Evolutionary conservation across 371 early-diverging fungal genomes (phyloP).

Genomic region (Dinochytrium kinnereticum): DNA sequence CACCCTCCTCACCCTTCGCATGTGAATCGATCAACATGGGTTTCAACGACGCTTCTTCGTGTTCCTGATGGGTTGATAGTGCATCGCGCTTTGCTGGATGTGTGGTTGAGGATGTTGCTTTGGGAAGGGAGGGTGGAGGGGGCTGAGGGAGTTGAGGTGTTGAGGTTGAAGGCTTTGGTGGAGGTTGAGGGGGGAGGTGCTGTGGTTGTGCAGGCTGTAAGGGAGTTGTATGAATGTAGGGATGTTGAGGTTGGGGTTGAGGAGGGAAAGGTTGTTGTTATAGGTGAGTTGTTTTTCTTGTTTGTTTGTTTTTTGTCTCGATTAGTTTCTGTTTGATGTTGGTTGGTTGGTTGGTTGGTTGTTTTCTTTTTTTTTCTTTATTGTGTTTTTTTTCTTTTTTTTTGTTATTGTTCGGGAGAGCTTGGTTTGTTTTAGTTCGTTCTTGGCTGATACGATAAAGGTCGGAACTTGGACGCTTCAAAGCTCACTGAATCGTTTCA

Average conservation of each 20-base stretch:
- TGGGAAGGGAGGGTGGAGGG: slow-evolving; percentile 79
- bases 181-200: slow-evolving; percentile 41
- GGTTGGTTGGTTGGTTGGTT: no score
- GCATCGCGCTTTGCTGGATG: slow-evolving; percentile 58
- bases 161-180: slow-evolving; percentile 86
- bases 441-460: no score
- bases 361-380: no score
- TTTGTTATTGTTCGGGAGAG: no score
- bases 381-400: no score
- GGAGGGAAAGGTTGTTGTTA: slow-evolving; percentile 67
- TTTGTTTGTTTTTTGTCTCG: no score
- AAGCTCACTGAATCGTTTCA: no score
- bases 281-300: slow-evolving; percentile 67
- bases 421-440: no score
- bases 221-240: slow-evolving; percentile 89
- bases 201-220: slow-evolving; percentile 83
- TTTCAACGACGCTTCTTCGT: slow-evolving; percentile 50
- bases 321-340: no score
- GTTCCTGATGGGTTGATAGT: slow-evolving; percentile 36
- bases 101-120: slow-evolving; percentile 88
- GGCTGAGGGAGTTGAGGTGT: slow-evolving; percentile 48
- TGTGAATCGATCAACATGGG: slow-evolving; percentile 40
- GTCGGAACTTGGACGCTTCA: no score
- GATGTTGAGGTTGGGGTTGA: slow-evolving; percentile 48
- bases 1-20: slow-evolving; percentile 5